Evolutionary conservation across 805 yeast genomes (phyloP).

Genomic region (Pichia cabralensis): DNA sequence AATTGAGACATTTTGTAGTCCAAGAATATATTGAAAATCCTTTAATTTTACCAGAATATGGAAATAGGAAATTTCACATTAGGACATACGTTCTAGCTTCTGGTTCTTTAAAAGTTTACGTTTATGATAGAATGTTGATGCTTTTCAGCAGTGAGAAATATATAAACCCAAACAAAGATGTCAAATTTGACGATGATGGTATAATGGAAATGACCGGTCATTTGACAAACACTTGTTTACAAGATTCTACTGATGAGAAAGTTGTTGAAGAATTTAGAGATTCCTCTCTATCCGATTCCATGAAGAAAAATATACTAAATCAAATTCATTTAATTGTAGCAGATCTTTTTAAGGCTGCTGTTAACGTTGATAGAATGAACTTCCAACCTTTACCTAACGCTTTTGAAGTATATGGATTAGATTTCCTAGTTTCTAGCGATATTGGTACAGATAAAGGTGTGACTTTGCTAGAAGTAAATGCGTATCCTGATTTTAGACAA

Average conservation of each 20-base stretch:
- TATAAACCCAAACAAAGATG: conserved; percentile 22
- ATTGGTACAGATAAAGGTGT: conserved; percentile 29
- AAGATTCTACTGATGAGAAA: conserved; percentile 29
- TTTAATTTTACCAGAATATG: conserved; percentile 49
- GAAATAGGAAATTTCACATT: conserved; percentile 75
- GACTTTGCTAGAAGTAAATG: conserved; percentile 71
- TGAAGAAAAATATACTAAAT: conserved; percentile 33
- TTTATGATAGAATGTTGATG: conserved; percentile 70
- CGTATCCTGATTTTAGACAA: conserved; percentile 95
- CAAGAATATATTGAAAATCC: conserved; percentile 74
- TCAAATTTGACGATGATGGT: conserved; percentile 21
- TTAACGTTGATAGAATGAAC: conserved; percentile 69
- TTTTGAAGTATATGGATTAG: conserved; percentile 82
- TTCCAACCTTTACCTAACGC: conserved; percentile 77
- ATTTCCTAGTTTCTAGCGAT: conserved; percentile 61
- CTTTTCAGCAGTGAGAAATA: conserved; percentile 62
- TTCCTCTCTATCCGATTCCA: conserved; percentile 28
- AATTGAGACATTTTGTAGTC: conserved; percentile 80
- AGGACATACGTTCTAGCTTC: conserved; percentile 71
- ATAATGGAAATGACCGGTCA: conserved; percentile 56
- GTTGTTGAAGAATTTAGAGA: conserved; percentile 54
- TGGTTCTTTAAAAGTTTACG: conserved; percentile 70
- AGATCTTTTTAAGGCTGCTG: conserved; percentile 76
- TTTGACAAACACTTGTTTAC: conserved; percentile 89
- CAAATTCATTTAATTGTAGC: conserved; percentile 53